Evolutionary conservation across 2,329 filamentous ascomycete species (phyloP), one percentile per base, ranked within the genome.

Genomic region (Penicillium olsonii): DNA sequence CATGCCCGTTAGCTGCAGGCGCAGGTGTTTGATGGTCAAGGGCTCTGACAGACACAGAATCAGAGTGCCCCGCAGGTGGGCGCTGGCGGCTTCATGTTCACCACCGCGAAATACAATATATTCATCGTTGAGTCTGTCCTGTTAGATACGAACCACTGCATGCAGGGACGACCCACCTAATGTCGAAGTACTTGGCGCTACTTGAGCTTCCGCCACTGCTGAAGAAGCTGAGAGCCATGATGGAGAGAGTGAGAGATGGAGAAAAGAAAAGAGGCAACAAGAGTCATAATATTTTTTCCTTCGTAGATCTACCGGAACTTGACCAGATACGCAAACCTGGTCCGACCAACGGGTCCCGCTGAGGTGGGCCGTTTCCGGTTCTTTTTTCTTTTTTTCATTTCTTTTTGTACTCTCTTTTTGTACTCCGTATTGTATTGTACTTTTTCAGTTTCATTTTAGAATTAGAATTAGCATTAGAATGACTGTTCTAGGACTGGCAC

Each of bases 101-200:
- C 75, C 80, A 52, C 89, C 89, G 45, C 88, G 85, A 55, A 94
- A 87, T 24, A 92, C 85, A 51, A 92, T 83, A 49, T 92, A 88
- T 62, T 90, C 85, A 63, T 87, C 86, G 44, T 92, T 87, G 52
- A 92, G 80, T 44, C 88, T 91, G 62, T 15, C 33, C 35, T 18
- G 55, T 65, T 55, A 67, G 62, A 37, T 50, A 14, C 18, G 37
- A 37, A 10, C 24, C 26, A 11, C 19, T 19, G 33, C 37, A 41
- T 38, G 33, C 38, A 38, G 46, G 35, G 24, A 37, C 48, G 42
- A 63, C 63, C 62, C 56, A 76, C 73, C 73, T 71, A 56, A 77
- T 77, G 63, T 78, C 75, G 53, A 77, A 78, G 53, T 75, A 75
- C 59, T 77, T 77, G 56, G 75, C 72, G 55, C 72, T 68, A 57